phyloP scores from a whole-genome alignment of 2,329 filamentous ascomycete genomes.

The Fusarium brachygibbosum region DNA sequence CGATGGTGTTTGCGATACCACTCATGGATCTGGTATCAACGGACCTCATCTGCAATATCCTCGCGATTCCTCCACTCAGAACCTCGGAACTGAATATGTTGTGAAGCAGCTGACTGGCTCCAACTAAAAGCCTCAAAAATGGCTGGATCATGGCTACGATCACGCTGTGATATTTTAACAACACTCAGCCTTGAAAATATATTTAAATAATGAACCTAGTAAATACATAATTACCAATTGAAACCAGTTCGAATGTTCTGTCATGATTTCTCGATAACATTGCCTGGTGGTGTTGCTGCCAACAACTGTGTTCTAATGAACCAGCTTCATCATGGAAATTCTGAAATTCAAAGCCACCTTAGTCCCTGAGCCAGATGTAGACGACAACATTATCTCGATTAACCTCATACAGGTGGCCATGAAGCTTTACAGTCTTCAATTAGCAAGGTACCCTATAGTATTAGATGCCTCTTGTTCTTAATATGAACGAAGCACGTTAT shows the following conservation, averaged over 20 bases:
- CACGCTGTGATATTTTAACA: too few species aligned
- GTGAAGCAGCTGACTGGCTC: constrained; percentile 16
- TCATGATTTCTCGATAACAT: not conserved
- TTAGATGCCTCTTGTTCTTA: not conserved
- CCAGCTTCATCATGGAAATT: not conserved
- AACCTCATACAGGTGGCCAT: not conserved
- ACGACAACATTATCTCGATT: not conserved
- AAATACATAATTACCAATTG: not conserved
- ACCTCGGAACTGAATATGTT: constrained; percentile 19
- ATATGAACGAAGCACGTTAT: not conserved
- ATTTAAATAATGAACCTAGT: not conserved
- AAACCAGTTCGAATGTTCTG: not conserved
- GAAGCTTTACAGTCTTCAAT: not conserved
- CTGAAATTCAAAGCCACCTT: too few species aligned
- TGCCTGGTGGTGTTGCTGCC: not conserved
- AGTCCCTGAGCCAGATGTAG: not conserved
- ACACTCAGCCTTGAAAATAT: not conserved
- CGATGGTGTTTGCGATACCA: constrained; percentile 25
- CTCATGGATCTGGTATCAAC: constrained; percentile 7
- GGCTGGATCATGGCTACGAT: accelerated
- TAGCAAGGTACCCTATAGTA: not conserved
- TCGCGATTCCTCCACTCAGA: constrained; percentile 5
- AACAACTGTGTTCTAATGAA: not conserved
- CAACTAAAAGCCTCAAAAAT: not conserved
- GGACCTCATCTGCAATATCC: constrained; percentile 24